Evolutionary conservation across 495 filamentous ascomycete species (phyloP).

Genomic region (Xanthoparmelia taractica): DNA sequence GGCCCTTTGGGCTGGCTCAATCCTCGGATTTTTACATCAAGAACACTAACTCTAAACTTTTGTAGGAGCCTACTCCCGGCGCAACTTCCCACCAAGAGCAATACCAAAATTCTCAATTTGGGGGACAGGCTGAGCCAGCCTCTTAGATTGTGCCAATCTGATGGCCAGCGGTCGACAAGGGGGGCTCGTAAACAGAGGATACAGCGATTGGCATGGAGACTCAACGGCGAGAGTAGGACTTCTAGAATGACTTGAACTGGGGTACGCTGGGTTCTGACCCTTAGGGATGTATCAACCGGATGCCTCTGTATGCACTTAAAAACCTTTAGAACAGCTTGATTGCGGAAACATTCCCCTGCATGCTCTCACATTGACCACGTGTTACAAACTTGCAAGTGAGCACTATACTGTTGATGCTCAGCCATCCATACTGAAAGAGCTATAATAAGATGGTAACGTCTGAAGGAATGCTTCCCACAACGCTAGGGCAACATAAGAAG

Average conservation of each 20-base stretch:
- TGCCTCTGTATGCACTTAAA: neutral
- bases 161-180: neutral
- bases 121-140: constrained; percentile 26
- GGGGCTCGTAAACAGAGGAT: neutral
- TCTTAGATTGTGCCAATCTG: constrained; percentile 8
- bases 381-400: neutral
- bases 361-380: neutral
- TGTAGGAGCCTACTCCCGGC: constrained; percentile 35
- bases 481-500: neutral
- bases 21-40: neutral
- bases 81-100: constrained; percentile 26
- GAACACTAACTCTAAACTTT: neutral
- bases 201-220: neutral
- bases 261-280: neutral
- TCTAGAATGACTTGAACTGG: constrained; percentile 1
- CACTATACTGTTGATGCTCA: neutral
- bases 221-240: neutral
- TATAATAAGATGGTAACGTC: neutral
- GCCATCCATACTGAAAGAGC: neutral
- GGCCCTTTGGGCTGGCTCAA: neutral
- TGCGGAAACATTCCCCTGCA: neutral
- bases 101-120: constrained; percentile 27
- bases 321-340: neutral
- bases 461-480: no score
- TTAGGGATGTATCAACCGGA: neutral